phyloP scores from a whole-genome alignment of 768 basidiomycete genomes.

The Sarcodon aspratus region DNA sequence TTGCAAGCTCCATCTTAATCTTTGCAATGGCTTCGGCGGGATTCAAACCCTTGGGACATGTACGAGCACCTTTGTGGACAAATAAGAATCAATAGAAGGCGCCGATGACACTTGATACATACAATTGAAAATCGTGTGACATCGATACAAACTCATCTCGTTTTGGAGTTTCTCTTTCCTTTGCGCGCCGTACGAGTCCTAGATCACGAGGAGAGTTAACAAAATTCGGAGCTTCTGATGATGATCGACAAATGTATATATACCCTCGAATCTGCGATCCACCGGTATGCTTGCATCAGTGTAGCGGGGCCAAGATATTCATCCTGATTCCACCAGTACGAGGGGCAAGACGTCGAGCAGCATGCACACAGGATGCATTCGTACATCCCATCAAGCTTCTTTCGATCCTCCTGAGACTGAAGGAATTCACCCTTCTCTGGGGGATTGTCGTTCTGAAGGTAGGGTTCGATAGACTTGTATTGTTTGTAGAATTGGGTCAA shows the following conservation, averaged over 20 bases:
- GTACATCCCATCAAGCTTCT: constrained; percentile 90
- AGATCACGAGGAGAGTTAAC: not conserved
- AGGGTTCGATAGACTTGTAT: constrained; percentile 99
- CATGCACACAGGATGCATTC: constrained; percentile 97
- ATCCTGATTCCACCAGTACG: constrained; percentile 99
- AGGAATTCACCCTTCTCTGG: constrained; percentile 80
- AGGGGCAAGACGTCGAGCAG: constrained; percentile 96
- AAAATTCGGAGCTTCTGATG: not conserved
- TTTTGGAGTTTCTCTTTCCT: constrained; percentile 92
- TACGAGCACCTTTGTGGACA: constrained; percentile 55
- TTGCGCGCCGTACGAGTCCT: constrained; percentile 71
- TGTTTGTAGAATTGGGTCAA: constrained; percentile 94
- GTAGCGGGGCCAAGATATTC: constrained; percentile 97
- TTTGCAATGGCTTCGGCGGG: constrained; percentile 86
- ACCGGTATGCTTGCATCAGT: constrained; percentile 92
- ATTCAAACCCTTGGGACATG: constrained; percentile 97
- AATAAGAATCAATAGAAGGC: not conserved
- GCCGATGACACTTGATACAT: constrained; percentile 11
- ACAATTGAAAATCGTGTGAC: constrained; percentile 99
- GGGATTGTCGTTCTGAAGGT: constrained; percentile 86
- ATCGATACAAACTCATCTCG: constrained; percentile 91
- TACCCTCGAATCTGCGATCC: constrained; percentile 92
- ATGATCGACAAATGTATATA: constrained; percentile 23
- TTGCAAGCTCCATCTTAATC: constrained; percentile 85
- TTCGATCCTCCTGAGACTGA: constrained; percentile 84